Conservation (phyloP, 305 asterid genomes). For the Solanum hybrid region DNA sequence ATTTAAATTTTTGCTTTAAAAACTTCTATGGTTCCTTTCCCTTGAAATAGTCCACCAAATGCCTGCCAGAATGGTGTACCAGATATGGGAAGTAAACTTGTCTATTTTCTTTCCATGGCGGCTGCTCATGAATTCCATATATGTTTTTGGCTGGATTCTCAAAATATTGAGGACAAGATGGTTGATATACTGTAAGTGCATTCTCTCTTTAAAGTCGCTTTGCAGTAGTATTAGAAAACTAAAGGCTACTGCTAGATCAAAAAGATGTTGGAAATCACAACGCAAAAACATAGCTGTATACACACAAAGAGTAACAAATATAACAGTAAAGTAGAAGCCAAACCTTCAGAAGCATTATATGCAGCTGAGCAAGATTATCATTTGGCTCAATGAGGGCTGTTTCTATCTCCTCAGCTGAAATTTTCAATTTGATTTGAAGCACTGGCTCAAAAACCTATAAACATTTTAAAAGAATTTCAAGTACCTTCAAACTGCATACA, state of each 20-base stretch:
- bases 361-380: constrained; percentile 60
- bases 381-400: constrained; percentile 62
- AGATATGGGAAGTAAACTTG: not conserved
- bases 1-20: not conserved
- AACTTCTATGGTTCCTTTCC: not conserved
- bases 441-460: constrained; percentile 67
- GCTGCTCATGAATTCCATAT: not conserved
- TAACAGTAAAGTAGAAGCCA: not conserved
- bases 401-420: constrained; percentile 82
- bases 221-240: not conserved
- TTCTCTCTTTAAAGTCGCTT: not conserved
- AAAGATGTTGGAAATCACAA: not conserved
- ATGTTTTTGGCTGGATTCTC: not conserved
- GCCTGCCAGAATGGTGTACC: not conserved
- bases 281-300: not conserved
- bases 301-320: not conserved
- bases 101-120: not conserved
- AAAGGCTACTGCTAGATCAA: not conserved
- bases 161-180: not conserved
- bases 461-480: not conserved
- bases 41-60: not conserved
- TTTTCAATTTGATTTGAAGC: constrained; percentile 37
- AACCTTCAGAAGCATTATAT: constrained; percentile 69
- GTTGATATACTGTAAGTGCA: not conserved
- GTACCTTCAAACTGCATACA: not conserved